Evolutionary conservation across 1,284 basidiomycete species (phyloP).

Genomic region (Trichosporon asahii): DNA sequence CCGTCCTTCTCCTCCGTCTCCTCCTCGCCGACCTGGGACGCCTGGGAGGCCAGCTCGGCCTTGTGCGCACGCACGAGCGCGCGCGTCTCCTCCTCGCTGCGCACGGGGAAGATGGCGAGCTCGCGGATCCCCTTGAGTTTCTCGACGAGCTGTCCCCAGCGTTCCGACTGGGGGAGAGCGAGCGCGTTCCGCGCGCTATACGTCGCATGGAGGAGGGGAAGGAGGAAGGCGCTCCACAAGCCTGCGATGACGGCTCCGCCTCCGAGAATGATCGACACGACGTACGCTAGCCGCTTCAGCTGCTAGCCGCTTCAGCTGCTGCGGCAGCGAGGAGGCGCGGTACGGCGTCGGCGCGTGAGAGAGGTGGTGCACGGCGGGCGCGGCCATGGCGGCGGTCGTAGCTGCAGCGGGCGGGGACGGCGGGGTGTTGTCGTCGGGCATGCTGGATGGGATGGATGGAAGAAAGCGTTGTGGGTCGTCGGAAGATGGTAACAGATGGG

Average conservation of each 20-base stretch:
- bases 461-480: no score
- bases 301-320: conserved; percentile 40
- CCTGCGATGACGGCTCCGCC: conserved; percentile 36
- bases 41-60: neutral
- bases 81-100: conserved; percentile 6
- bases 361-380: conserved; percentile 16
- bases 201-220: conserved; percentile 47
- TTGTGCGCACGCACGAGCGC: conserved; percentile 9
- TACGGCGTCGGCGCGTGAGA: conserved; percentile 11
- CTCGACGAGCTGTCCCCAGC: conserved; percentile 25
- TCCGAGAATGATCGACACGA: conserved; percentile 45
- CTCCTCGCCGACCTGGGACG: neutral
- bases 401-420: conserved; percentile 29
- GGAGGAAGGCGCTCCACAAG: conserved; percentile 44
- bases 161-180: conserved; percentile 37
- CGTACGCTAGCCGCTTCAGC: conserved; percentile 37
- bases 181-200: conserved; percentile 46
- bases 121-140: conserved; percentile 28
- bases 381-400: neutral
- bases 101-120: conserved; percentile 24
- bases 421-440: conserved; percentile 41
- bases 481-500: neutral
- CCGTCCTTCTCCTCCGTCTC: conserved; percentile 4
- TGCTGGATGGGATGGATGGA: conserved; percentile 28
- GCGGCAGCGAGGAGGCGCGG: conserved; percentile 15